Evolutionary conservation across 2,329 filamentous ascomycete genomes (phyloP).

Genomic region (Pleurostoma richardsiae): DNA sequence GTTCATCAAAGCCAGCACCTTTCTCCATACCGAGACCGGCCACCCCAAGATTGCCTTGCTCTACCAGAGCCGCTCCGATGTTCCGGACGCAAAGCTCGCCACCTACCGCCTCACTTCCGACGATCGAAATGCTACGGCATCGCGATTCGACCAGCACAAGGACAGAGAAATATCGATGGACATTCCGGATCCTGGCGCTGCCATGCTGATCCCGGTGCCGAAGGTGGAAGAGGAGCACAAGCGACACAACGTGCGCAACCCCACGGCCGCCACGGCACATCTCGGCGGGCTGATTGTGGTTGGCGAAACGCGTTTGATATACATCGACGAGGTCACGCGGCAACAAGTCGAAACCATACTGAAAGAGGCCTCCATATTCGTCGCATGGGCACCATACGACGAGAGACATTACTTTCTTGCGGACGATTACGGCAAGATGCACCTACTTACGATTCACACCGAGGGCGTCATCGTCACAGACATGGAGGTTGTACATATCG

Average conservation of each 20-base stretch:
- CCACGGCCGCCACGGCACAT: slow-evolving; percentile 47
- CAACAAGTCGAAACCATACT: slow-evolving; percentile 60
- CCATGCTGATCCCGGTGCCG: slow-evolving; percentile 58
- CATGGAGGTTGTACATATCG: slow-evolving; percentile 65
- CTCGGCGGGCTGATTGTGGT: slow-evolving; percentile 68
- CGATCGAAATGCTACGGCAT: slow-evolving; percentile 49
- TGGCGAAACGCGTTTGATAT: slow-evolving; percentile 76
- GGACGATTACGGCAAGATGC: slow-evolving; percentile 84
- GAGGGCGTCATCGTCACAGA: slow-evolving; percentile 61
- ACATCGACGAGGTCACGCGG: slow-evolving; percentile 75
- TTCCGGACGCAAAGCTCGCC: slow-evolving; percentile 49
- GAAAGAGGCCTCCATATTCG: slow-evolving; percentile 75
- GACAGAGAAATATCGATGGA: slow-evolving; percentile 50
- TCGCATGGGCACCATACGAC: slow-evolving; percentile 86
- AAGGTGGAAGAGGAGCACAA: slow-evolving; percentile 50
- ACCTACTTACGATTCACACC: slow-evolving; percentile 75
- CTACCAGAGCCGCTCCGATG: slow-evolving; percentile 48
- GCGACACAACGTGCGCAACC: slow-evolving; percentile 55
- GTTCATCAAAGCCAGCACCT: slow-evolving; percentile 53
- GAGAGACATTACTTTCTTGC: slow-evolving; percentile 79
- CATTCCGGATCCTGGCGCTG: slow-evolving; percentile 50
- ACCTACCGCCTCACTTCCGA: slow-evolving; percentile 55
- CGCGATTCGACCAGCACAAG: slow-evolving; percentile 48
- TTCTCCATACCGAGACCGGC: slow-evolving; percentile 53
- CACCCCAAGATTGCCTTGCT: slow-evolving; percentile 54